A percentile compares a stretch with the other conserved stretches of the same genome.
phyloP scores from a whole-genome alignment of 2,329 filamentous ascomycete species.

The Harringtonia lauricola region DNA sequence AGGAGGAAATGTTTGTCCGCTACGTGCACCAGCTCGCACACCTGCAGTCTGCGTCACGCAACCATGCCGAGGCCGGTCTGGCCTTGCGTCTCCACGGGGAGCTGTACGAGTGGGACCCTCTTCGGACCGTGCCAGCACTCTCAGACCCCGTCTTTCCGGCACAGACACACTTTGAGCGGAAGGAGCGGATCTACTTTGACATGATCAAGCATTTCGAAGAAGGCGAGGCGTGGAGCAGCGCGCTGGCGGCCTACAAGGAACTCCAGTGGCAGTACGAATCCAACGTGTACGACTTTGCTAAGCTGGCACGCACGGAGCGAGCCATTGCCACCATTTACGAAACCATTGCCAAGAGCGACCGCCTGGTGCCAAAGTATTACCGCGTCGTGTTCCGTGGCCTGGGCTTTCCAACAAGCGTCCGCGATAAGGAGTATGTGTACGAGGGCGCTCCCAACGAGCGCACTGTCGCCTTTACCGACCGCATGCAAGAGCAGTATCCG shows the following conservation, averaged over 20 bases:
- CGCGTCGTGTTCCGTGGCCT: conserved; percentile 81
- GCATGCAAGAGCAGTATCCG: conserved; percentile 85
- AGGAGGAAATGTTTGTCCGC: conserved; percentile 90
- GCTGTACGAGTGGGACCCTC: conserved; percentile 82
- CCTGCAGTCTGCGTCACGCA: conserved; percentile 63
- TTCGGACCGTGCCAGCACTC: conserved; percentile 52
- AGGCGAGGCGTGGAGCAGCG: conserved; percentile 87
- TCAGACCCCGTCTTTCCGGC: conserved; percentile 66
- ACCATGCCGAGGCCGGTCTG: conserved; percentile 79
- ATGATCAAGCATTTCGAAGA: conserved; percentile 95
- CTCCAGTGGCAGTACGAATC: conserved; percentile 84
- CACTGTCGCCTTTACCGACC: conserved; percentile 73
- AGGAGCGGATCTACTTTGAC: conserved; percentile 83
- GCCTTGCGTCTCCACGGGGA: conserved; percentile 86
- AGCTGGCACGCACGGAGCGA: conserved; percentile 78
- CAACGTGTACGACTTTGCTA: conserved; percentile 82
- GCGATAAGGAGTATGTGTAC: conserved; percentile 89
- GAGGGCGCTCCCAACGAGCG: conserved; percentile 71
- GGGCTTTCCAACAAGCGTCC: conserved; percentile 68
- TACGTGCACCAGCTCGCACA: conserved; percentile 87
- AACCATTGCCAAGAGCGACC: conserved; percentile 71
- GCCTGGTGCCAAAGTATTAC: conserved; percentile 75
- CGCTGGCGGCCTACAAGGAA: conserved; percentile 79
- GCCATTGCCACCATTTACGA: conserved; percentile 92
- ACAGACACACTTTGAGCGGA: conserved; percentile 83